Evolutionary conservation across 2,329 filamentous ascomycete genomes (phyloP).

Genomic region (Pyrenophora tritici-repentis): DNA sequence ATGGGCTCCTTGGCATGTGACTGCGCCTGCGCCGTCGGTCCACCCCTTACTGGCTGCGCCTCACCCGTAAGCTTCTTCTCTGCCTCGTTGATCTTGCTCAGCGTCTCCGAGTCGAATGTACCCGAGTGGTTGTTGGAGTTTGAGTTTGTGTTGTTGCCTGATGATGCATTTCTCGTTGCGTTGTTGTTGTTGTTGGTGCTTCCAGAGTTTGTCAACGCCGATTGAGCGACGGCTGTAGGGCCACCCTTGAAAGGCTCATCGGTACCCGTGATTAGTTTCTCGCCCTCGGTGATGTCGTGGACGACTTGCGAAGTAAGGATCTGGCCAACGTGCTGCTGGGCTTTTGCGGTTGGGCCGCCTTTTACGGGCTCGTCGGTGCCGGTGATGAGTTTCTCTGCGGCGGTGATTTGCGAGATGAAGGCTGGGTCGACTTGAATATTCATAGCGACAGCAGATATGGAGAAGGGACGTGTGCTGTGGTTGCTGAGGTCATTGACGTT

Average conservation of each 20-base stretch:
- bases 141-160: constrained; percentile 2
- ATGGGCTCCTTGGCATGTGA: constrained; percentile 36
- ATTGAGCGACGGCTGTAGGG: constrained; percentile 48
- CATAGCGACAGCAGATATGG: constrained; percentile 18
- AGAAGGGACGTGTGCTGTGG: constrained; percentile 1
- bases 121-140: constrained; percentile 11
- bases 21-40: constrained; percentile 39
- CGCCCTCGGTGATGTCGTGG: constrained; percentile 50
- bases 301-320: constrained; percentile 43
- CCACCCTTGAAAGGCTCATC: constrained; percentile 44
- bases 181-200: neutral
- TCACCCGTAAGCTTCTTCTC: constrained; percentile 37
- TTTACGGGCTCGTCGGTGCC: constrained; percentile 42
- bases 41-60: constrained; percentile 24
- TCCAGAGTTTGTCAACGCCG: constrained; percentile 5
- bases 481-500: constrained; percentile 13
- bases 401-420: constrained; percentile 50
- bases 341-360: constrained; percentile 50
- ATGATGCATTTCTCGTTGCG: too few relatives aligned
- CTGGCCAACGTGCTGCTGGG: constrained; percentile 46
- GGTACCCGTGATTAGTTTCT: constrained; percentile 48
- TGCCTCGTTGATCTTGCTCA: constrained; percentile 37
- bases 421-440: constrained; percentile 42
- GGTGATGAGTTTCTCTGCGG: constrained; percentile 49
- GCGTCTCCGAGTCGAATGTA: constrained; percentile 31